A percentile compares a stretch with the other conserved stretches of the same genome.
phyloP scores from a whole-genome alignment of 2,329 filamentous ascomycete species.

The Dactylella cylindrospora region DNA sequence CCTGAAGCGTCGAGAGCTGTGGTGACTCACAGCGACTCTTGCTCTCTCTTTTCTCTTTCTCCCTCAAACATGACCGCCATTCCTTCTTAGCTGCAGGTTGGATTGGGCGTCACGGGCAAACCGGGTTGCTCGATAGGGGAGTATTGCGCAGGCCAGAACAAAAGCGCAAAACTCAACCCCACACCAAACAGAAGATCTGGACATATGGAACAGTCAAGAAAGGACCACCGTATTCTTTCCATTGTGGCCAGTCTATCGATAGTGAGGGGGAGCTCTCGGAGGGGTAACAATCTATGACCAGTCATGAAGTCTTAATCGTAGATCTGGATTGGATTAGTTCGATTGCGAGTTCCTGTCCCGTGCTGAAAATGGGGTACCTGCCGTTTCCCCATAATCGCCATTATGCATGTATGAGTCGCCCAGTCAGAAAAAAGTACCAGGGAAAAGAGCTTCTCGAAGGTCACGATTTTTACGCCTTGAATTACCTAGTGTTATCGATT shows the following conservation, averaged over 20 bases:
- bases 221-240: constrained; percentile 12
- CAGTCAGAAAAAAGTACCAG: neutral
- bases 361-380: no score
- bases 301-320: constrained; percentile 9
- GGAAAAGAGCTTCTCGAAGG: neutral
- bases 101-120: constrained; percentile 35
- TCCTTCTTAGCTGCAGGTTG: no score
- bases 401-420: no score
- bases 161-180: constrained; percentile 41
- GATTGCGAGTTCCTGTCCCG: constrained; percentile 24
- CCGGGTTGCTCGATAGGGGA: constrained; percentile 22
- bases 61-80: constrained; percentile 24
- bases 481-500: constrained; percentile 36
- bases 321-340: no score
- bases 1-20: no score
- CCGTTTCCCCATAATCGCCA: no score
- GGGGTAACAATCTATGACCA: neutral
- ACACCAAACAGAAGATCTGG: neutral
- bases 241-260: constrained; percentile 22
- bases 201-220: constrained; percentile 12
- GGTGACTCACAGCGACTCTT: constrained; percentile 23
- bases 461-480: neutral
- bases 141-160: constrained; percentile 21
- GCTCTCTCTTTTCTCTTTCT: neutral
- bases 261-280: constrained; percentile 11